Percentiles rank a stretch among this genome's conserved stretches.
These are phyloP conservation scores for Podila horticola DNA, from an alignment of 192 early-diverging fungal species.

Conservation along the genomic window DNA sequence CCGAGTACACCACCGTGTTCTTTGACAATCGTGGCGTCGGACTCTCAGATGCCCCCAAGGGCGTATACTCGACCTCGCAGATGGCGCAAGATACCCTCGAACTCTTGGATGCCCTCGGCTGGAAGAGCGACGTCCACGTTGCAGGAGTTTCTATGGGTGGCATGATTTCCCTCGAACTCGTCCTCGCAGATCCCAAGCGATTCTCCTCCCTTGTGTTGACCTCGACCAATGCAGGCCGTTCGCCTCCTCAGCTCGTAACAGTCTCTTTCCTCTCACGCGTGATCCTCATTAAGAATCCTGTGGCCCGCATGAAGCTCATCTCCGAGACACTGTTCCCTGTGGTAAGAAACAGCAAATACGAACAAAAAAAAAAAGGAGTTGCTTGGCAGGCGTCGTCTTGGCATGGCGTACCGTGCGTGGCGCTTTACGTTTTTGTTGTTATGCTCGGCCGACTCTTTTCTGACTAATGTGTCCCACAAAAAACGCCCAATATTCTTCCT, in stretches of 20 bases:
- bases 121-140: conserved; percentile 76
- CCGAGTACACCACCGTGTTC: conserved; percentile 76
- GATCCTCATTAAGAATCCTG: conserved; percentile 25
- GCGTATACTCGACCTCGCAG: conserved; percentile 72
- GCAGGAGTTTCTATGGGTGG: conserved; percentile 88
- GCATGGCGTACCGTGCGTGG: not conserved
- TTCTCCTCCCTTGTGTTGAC: conserved; percentile 69
- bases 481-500: not conserved
- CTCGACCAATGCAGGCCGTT: conserved; percentile 65
- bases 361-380: not conserved
- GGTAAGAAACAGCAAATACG: conserved; percentile 2
- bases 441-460: no score
- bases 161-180: conserved; percentile 86
- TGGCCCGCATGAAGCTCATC: conserved; percentile 30
- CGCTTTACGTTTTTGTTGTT: not conserved
- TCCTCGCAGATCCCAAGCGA: conserved; percentile 61
- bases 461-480: not conserved
- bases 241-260: conserved; percentile 43
- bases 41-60: conserved; percentile 63
- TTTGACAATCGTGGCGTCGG: conserved; percentile 92
- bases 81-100: conserved; percentile 80
- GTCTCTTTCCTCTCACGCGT: conserved; percentile 42
- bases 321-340: conserved; percentile 34
- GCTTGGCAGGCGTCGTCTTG: not conserved
- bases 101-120: conserved; percentile 78